phyloP scores from a whole-genome alignment of 768 basidiomycete species.

The Leccinum pellstonianum region DNA sequence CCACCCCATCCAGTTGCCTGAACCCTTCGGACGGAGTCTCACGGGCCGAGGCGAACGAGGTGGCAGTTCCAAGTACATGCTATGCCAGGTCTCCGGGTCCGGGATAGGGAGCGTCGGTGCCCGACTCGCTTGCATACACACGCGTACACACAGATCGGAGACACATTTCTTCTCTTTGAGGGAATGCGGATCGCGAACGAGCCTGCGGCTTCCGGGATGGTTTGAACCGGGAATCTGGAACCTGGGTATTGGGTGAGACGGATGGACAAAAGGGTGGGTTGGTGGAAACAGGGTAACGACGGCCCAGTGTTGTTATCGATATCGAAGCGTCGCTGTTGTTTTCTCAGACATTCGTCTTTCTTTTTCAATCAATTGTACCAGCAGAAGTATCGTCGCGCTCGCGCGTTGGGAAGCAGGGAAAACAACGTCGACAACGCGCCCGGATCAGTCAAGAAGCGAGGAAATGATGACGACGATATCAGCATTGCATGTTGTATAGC shows the following conservation, averaged over 20 bases:
- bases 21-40: background rate
- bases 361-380: background rate
- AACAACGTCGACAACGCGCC: background rate
- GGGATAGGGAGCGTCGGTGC: background rate
- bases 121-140: background rate
- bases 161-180: background rate
- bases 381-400: background rate
- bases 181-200: background rate
- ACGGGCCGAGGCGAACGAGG: background rate
- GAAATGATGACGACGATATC: background rate
- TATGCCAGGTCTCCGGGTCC: background rate
- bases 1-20: background rate
- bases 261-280: background rate
- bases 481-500: background rate
- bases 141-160: background rate
- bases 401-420: background rate
- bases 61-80: background rate
- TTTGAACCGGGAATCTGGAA: slow-evolving; percentile 2
- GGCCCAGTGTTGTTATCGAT: background rate
- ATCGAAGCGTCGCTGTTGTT: background rate
- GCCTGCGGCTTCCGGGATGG: background rate
- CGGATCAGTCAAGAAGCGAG: background rate
- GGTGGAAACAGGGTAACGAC: background rate
- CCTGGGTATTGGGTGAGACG: background rate
- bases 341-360: background rate